Conservation (phyloP, 2,329 filamentous ascomycete genomes). For the Monosporascus sp. region DNA sequence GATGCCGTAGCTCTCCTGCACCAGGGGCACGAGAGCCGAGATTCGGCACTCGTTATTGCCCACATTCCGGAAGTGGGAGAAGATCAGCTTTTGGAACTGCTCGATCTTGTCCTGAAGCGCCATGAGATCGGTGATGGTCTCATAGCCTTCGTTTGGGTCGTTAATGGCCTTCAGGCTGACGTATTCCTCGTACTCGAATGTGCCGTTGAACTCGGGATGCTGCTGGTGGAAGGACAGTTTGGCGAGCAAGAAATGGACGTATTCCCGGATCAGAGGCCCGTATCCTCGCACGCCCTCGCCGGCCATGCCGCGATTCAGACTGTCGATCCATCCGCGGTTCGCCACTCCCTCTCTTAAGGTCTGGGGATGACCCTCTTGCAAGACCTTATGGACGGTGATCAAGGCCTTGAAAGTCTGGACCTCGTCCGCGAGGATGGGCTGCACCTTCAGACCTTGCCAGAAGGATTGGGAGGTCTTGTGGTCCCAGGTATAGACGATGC, state of each 20-base stretch:
- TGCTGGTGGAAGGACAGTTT: conserved; percentile 96
- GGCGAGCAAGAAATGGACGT: conserved; percentile 89
- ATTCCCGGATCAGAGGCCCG: conserved; percentile 88
- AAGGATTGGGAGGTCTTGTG: conserved; percentile 93
- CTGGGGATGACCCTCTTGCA: conserved; percentile 91
- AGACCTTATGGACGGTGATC: conserved; percentile 94
- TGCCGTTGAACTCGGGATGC: conserved; percentile 96
- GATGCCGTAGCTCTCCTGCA: conserved; percentile 97
- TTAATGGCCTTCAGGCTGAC: conserved; percentile 97
- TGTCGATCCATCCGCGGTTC: conserved; percentile 88
- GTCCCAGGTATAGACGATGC: conserved; percentile 99
- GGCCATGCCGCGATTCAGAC: conserved; percentile 74
- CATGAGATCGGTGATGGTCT: conserved; percentile 97
- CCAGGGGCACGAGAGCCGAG: conserved; percentile 84
- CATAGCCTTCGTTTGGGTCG: conserved; percentile 95
- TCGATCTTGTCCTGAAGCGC: conserved; percentile 96
- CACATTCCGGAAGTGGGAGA: conserved; percentile 88
- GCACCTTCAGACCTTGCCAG: conserved; percentile 99
- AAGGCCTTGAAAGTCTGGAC: conserved; percentile 98
- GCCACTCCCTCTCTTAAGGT: conserved; percentile 83
- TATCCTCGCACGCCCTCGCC: conserved; percentile 89
- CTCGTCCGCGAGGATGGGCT: conserved; percentile 97
- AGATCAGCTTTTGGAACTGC: conserved; percentile 96
- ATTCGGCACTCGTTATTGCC: conserved; percentile 97
- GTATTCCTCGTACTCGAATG: conserved; percentile 98